Percentiles rank a stretch among this genome's conserved stretches.
Conservation (phyloP, 2,329 filamentous ascomycete genomes). For the Aureobasidium sp. region DNA sequence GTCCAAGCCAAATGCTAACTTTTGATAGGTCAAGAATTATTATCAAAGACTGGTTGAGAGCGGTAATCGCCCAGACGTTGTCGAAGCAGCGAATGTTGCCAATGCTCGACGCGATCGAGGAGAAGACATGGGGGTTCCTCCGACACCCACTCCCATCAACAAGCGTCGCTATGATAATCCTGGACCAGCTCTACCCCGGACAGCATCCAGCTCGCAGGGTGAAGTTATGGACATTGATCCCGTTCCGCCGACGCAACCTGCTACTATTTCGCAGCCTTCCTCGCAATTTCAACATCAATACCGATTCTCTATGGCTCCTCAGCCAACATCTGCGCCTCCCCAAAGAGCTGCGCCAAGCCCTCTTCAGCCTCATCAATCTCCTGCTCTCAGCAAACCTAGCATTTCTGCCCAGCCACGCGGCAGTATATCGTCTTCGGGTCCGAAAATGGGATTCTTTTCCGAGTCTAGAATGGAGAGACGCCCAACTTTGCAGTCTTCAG, state of each 20-base stretch:
- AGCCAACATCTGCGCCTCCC: constrained; percentile 27
- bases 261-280: constrained; percentile 1
- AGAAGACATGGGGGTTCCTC: constrained; percentile 42
- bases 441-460: constrained; percentile 27
- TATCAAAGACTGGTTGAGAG: constrained; percentile 41
- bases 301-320: constrained; percentile 26
- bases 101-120: constrained; percentile 37
- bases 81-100: constrained; percentile 36
- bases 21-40: constrained; percentile 40
- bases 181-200: constrained; percentile 31
- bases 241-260: constrained; percentile 18
- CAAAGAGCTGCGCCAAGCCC: constrained; percentile 23
- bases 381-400: constrained; percentile 25
- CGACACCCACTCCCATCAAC: constrained; percentile 41
- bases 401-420: constrained; percentile 14
- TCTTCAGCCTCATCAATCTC: constrained; percentile 21
- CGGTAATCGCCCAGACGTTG: constrained; percentile 36
- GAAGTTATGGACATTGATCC: constrained; percentile 35
- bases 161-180: constrained; percentile 43
- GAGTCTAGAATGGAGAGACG: constrained; percentile 27
- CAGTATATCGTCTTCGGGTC: constrained; percentile 24
- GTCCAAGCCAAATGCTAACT: constrained; percentile 17
- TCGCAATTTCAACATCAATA: constrained; percentile 24
- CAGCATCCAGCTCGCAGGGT: constrained; percentile 37
- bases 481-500: constrained; percentile 20